phyloP scores from a whole-genome alignment of 345 rosid species.

The Orychophragmus violaceus region DNA sequence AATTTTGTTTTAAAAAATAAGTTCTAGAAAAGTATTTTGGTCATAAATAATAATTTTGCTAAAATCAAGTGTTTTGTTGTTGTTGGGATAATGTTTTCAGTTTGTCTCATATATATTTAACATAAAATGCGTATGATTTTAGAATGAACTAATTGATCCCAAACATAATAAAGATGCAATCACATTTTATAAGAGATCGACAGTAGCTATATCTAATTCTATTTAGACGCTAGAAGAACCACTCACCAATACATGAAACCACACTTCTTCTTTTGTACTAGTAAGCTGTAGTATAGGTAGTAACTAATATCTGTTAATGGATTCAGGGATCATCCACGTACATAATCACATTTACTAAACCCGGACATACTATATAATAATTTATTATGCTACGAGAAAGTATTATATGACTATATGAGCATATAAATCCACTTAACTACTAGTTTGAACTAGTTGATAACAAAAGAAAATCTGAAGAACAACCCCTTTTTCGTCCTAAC shows the following conservation, averaged over 20 bases:
- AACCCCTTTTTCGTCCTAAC: neutral
- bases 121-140: neutral
- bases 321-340: constrained; percentile 7
- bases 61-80: neutral
- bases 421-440: neutral
- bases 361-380: neutral
- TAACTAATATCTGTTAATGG: neutral
- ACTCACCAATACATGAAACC: neutral
- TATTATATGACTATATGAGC: too few relatives aligned
- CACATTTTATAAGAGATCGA: neutral
- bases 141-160: neutral
- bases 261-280: neutral
- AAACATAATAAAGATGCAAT: neutral
- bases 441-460: neutral
- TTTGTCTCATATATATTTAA: neutral
- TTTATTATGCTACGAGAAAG: neutral
- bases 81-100: neutral
- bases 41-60: neutral
- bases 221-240: neutral
- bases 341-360: neutral
- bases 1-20: neutral
- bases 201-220: neutral
- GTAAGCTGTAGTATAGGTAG: neutral
- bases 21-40: neutral
- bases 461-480: neutral